These are phyloP conservation scores for Thalassiosira exigua DNA, from an alignment of 352 stramenopile genomes.

Conservation along the genomic window DNA sequence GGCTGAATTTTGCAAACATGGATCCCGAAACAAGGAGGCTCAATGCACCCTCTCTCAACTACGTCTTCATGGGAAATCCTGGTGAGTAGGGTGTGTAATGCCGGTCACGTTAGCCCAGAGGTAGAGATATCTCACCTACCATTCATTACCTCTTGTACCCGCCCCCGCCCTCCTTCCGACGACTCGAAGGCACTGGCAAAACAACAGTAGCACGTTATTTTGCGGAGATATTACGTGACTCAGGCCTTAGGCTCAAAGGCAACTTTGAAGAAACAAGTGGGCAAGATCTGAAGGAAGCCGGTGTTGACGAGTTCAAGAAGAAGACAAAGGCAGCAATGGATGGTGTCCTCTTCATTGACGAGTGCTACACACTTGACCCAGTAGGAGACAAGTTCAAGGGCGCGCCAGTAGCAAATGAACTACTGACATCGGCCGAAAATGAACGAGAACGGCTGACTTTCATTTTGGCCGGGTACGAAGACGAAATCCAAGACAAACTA, in stretches of 20 bases:
- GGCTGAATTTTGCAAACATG: no score
- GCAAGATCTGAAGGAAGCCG: slow-evolving; percentile 86
- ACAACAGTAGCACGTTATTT: slow-evolving; percentile 88
- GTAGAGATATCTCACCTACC: no score
- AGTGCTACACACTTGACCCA: slow-evolving; percentile 91
- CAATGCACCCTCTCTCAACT: no score
- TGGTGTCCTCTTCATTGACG: slow-evolving; percentile 92
- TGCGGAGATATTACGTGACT: slow-evolving; percentile 87
- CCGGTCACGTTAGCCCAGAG: no score
- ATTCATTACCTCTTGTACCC: no score
- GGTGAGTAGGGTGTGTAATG: no score
- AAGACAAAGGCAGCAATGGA: slow-evolving; percentile 64
- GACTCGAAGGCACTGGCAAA: no score
- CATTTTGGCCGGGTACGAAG: no score
- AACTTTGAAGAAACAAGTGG: slow-evolving; percentile 71
- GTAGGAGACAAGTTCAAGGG: slow-evolving; percentile 83
- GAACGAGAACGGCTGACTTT: slow-evolving; percentile 87
- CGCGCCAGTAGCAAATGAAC: slow-evolving; percentile 88
- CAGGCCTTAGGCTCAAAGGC: slow-evolving; percentile 69
- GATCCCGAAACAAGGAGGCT: no score
- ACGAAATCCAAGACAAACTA: no score
- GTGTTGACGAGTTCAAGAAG: slow-evolving; percentile 82
- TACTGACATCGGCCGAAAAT: slow-evolving; percentile 90
- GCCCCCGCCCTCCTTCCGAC: no score
- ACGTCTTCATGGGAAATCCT: no score